These are phyloP conservation scores for Craterostigma plantagineum DNA, from an alignment of 257 asterid species.

Conservation along the genomic window DNA sequence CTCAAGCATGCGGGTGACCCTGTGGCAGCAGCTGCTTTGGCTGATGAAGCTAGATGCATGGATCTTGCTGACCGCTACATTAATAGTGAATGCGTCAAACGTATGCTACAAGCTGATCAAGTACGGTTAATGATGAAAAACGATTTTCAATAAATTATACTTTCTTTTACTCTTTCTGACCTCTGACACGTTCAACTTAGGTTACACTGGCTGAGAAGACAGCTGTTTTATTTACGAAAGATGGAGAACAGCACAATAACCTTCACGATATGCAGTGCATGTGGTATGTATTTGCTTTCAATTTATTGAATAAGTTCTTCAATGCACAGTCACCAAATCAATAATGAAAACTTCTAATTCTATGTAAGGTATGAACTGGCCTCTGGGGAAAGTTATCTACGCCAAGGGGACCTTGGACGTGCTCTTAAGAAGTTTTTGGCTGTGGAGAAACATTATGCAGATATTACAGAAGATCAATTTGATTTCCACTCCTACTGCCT, in stretches of 20 bases:
- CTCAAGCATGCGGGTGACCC: conserved; percentile 91
- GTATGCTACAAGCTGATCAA: conserved; percentile 99
- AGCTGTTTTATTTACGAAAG: conserved; percentile 85
- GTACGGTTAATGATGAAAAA: conserved; percentile 12
- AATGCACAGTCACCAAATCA: conserved; percentile 6
- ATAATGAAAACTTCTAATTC: conserved; percentile 9
- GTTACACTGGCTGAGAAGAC: conserved; percentile 86
- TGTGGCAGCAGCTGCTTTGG: conserved; percentile 80
- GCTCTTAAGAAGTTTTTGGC: conserved; percentile 96
- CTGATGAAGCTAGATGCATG: conserved; percentile 98
- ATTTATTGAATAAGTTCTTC: conserved; percentile 3
- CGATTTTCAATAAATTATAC: not conserved
- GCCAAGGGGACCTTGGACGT: conserved; percentile 90
- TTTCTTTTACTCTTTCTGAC: not conserved
- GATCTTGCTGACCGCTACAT: conserved; percentile 98
- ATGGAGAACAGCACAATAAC: conserved; percentile 93
- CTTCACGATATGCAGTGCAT: conserved; percentile 99
- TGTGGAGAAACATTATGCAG: conserved; percentile 93
- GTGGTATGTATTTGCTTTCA: conserved; percentile 43
- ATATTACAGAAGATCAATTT: conserved; percentile 89
- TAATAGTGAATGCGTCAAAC: conserved; percentile 91
- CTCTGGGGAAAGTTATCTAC: conserved; percentile 89
- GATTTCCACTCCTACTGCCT: conserved; percentile 96
- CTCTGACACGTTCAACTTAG: conserved; percentile 21
- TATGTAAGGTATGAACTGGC: conserved; percentile 77